Evolutionary conservation across 108 stramenopile genomes (phyloP), one percentile per base, ranked within the genome.

Genomic region (Licmophora abbreviata): DNA sequence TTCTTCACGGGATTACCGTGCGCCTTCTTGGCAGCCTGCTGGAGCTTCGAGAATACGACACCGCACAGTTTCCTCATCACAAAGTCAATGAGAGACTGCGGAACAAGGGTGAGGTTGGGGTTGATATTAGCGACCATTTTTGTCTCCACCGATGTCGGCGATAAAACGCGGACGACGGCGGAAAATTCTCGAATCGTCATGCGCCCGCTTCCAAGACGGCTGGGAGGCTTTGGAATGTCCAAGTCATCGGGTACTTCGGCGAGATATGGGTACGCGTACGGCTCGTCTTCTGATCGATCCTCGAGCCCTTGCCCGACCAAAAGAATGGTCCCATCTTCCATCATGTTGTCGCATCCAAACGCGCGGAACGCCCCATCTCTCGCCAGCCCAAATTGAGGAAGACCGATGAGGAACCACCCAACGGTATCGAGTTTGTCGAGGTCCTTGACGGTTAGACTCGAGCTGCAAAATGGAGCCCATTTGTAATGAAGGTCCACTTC

Each of bases 31-130:
- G 92, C 90, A 9, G 84, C 72, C 23, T 52, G 60, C 63, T 92
- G 85, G 35, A 96, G 59, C 40, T 77, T 79, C 51, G 76, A 51
- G 47, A 96, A 57, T 22, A 94, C 40, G 8, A 93, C 74, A 15
- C 95, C 95, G 51, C 88, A 89, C 59, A 93, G 63, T 36, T 87
- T 79, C 48, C 85, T 94, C 79, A 94, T 90, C 31, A 83, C 35
- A 69, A 93, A 95, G 30, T 97, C 94, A 25, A 97, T 54, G n/a
- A 95, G 51, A 23, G 48, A 55, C 47, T 88, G 82, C 1, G 96
- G 94, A 27, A 88, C 59, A 18, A 97, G 66, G 8, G 71, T 48
- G 12, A 92, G 52, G 43, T 88, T 83, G 10, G 91, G 92, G 70
- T 97, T 88, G 27, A 97, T 46, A 55, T 95, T 95, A 22, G 92